phyloP scores from a whole-genome alignment of 805 yeast genomes.

The Danielozyma ontarioensis region DNA sequence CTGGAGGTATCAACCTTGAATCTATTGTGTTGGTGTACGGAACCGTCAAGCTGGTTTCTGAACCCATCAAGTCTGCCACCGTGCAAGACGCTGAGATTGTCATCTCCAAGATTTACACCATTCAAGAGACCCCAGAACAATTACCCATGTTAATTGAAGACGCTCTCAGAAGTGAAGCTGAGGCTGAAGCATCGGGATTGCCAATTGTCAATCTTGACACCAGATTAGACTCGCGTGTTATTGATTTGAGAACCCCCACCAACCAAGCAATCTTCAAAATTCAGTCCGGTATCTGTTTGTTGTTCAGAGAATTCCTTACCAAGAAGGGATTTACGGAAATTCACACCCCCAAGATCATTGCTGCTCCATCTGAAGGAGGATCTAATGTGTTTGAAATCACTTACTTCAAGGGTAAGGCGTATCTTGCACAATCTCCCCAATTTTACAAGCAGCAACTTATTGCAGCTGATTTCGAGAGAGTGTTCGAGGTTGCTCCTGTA shows the following conservation, averaged over 20 bases:
- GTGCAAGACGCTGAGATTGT: constrained; percentile 86
- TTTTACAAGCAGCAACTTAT: constrained; percentile 96
- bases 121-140: constrained; percentile 86
- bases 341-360: constrained; percentile 93
- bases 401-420: constrained; percentile 90
- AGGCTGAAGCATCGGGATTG: constrained; percentile 84
- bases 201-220: constrained; percentile 97
- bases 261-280: constrained; percentile 96
- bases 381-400: constrained; percentile 91
- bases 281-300: constrained; percentile 79
- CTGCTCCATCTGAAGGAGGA: constrained; percentile 97
- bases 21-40: constrained; percentile 91
- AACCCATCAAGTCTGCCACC: constrained; percentile 84
- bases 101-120: constrained; percentile 65
- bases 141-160: constrained; percentile 95
- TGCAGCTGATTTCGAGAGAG: constrained; percentile 96
- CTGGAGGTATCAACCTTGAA: constrained; percentile 78
- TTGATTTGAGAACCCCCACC: constrained; percentile 93
- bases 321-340: constrained; percentile 75
- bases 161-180: constrained; percentile 91
- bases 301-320: constrained; percentile 84
- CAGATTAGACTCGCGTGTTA: constrained; percentile 89
- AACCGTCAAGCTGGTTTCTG: constrained; percentile 74
- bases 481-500: constrained; percentile 94
- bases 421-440: constrained; percentile 97